Conservation (phyloP, 176 grass and related monocot genomes). For the Eragrostis nindensis region DNA sequence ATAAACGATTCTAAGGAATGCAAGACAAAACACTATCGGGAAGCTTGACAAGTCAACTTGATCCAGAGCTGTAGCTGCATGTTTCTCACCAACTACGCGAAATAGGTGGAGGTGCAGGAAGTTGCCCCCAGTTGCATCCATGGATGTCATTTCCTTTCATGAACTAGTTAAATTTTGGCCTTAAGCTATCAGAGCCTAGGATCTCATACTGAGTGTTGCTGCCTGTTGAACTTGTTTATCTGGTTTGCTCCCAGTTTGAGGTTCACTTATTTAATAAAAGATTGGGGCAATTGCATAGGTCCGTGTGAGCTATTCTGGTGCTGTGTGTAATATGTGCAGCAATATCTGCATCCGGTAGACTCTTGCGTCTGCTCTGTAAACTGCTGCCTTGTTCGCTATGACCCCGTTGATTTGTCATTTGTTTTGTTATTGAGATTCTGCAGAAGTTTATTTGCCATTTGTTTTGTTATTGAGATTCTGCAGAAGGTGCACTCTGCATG, state of each 20-base stretch:
- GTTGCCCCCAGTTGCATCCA: background rate
- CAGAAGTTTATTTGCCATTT: too few species aligned
- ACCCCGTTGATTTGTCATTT: background rate
- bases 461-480: too few species aligned
- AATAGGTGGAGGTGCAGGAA: background rate
- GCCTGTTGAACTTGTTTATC: background rate
- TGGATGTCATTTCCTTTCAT: background rate
- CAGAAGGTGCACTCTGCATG: too few species aligned
- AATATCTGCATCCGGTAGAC: background rate
- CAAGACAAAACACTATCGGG: slow-evolving; percentile 76
- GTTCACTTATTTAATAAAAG: slow-evolving; percentile 32
- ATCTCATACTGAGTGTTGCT: background rate
- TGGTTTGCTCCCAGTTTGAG: slow-evolving; percentile 3
- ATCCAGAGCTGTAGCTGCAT: slow-evolving; percentile 14
- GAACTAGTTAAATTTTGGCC: background rate
- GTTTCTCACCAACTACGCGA: background rate
- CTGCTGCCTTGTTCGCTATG: background rate
- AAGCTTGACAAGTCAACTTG: slow-evolving; percentile 68
- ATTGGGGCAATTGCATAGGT: background rate
- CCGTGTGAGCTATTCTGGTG: background rate
- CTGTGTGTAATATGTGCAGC: background rate
- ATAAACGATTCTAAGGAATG: slow-evolving; percentile 70
- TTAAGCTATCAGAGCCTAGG: slow-evolving; percentile 1
- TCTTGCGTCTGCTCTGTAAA: background rate
- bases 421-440: background rate